Base-by-base conservation (phyloP, 1,284 basidiomycete species). In the Irpex rosettiformis region DNA sequence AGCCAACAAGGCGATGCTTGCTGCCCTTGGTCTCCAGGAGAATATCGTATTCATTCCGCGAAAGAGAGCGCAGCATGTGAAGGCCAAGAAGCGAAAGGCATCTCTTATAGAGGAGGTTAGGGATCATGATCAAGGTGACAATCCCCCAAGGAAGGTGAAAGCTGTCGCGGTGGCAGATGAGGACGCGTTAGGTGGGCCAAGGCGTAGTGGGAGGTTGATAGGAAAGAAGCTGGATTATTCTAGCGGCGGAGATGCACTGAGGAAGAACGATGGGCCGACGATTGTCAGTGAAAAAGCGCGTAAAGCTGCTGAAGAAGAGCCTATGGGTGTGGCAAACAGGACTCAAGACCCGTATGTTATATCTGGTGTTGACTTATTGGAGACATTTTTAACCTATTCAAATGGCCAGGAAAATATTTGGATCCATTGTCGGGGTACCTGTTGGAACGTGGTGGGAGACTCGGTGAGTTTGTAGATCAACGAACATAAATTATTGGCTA, bases 361-460 rank as follows among this genome's bases (percentile, higher is more conserved):
- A 13, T 29, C 33, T 3, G 33, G 16, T 37, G 16, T n/a, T 8
- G 54, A 28, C 52, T 3, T 49, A 11, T 5, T 27, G 11, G n/a
- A 47, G n/a, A 18, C 51, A 37, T 25, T 30, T 25, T 33, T n/a
- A 56, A 18, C 56, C n/a, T 49, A 47, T 25, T 40, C 45, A 22
- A 47, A 29, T 11, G 28, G 21, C 16, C 43, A 67, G 82, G 60
- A 75, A 75, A 68, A 77, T 70, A 8, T 89, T 81, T 70, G 88
- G 88, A 0, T 62, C 75, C 37, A 93, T 93, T 60, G 89, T 89
- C n/a, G 88, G 80, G 6, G 70, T 93, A 24, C 74, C 78, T n/a
- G 81, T 91, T 28, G 90, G 90, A 1, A 85, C 88, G 16, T 91
- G 89, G 88, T 93, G 91, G 91, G 80, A 84, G 61, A 81, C 78